Base-by-base conservation (phyloP, 2,329 filamentous ascomycete genomes). In the Paecilomyces sp. region DNA sequence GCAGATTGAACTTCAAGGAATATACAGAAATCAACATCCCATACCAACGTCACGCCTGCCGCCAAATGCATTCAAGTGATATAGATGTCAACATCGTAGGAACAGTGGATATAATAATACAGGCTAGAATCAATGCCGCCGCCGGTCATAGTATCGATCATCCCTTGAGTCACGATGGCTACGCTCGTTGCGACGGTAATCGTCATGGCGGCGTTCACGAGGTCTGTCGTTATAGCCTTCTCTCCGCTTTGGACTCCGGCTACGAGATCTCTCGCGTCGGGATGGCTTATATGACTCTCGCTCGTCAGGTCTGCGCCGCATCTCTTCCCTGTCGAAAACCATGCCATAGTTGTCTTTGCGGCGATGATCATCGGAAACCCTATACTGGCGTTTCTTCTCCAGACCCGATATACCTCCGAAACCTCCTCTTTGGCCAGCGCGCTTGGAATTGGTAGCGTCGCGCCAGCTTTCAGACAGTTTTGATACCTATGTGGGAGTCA, bases 381-480 rank as follows among this genome's bases (percentile, higher is more conserved):
- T 84, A 72, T 97, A 99, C 68, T 97, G 94, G 60, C 89, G 85
- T 76, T 90, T 89, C 81, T 92, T 94, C 77, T 97, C 92, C 60
- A 99, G 79, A 63, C 89, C 88, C 59, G 87, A 85, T 33, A 97
- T 90, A 60, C 94, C 94, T 65, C 94, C 94, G 79, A 95, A 99
- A 6, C 94, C 94, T 57, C 91, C 91, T 74, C 69, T 81, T 74
- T 74, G 83, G 67, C 75, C 79, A 78, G 79, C 78, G 54, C 93
- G 84, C 78, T 96, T 97, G 50, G 83, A 84, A 70, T 96, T 96
- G 22, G 92, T 91, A 51, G 88, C 88, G 61, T 86, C 88, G 63
- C 94, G 85, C 94, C 94, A 99, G 15, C 88, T 87, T 63, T 96
- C 91, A 54, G 91, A 94, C 7, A 99, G 78, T 71, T 91, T 93